Conservation (phyloP, 78 protist species). For the Dictyostelium intermedium region DNA sequence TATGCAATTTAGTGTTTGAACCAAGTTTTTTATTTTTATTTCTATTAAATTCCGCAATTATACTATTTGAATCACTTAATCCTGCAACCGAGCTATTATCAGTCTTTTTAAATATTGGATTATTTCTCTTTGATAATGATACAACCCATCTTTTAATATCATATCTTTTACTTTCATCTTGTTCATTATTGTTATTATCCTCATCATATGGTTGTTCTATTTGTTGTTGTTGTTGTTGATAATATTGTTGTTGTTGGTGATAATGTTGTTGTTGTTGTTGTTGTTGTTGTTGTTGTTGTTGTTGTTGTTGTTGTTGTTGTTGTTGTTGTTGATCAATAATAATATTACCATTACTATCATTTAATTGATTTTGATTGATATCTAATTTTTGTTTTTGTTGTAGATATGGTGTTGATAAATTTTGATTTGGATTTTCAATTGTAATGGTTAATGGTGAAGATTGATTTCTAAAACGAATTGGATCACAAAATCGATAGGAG, state of each 20-base stretch:
- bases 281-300: neutral
- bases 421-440: conserved; percentile 40
- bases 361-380: neutral
- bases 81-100: neutral
- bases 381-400: neutral
- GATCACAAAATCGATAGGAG: conserved; percentile 43
- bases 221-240: neutral
- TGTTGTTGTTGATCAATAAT: neutral
- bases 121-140: conserved; percentile 29
- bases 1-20: neutral
- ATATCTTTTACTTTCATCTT: conserved; percentile 20
- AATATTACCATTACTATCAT: neutral
- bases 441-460: neutral
- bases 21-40: neutral
- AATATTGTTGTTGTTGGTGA: neutral
- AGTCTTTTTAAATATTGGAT: neutral
- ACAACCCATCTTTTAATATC: conserved; percentile 71
- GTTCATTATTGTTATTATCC: neutral
- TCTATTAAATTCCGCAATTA: neutral
- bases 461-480: conserved; percentile 55
- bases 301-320: neutral
- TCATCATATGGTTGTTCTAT: neutral
- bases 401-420: neutral
- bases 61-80: neutral
- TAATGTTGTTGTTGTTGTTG: neutral